Base-by-base conservation (phyloP, 192 early-diverging fungal genomes). In the Gigaspora rosea region DNA sequence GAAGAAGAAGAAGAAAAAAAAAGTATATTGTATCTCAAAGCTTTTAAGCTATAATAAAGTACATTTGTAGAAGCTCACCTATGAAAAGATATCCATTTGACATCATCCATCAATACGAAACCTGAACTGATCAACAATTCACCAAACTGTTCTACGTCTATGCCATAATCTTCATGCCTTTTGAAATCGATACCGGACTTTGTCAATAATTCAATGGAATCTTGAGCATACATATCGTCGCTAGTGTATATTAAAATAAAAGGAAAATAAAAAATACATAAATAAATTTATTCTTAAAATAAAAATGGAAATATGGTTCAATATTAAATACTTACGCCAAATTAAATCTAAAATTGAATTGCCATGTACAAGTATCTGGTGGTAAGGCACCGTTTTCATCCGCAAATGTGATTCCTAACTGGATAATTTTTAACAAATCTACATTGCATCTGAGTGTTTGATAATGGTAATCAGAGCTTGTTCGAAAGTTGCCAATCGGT, bases 291-390 rank as follows among this genome's bases (percentile, higher is more conserved):
- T 27, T 27, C 27, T 27, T 27, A 27, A 27, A 27, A 27, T 27
- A 27, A 1, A 27, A 27, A 1, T 27, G 27, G 27, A 27, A 27
- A 27, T 27, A 27, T 27, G 27, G 27, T 27, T 27, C 27, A 27
- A 27, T 27, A 27, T 27, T 27, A 11, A 57, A 33, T 4, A 79
- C 86, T 80, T 82, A 95, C 93, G 82, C 85, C 62, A 99, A 80
- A 79, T 91, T 95, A 80, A 99, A 99, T 80, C 93, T 95, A 87
- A 99, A 99, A 88, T 99, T 98, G 85, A 99, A 99, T 85, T 99
- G 98, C 96, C 97, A 99, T 36, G 95, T 96, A 81, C 93, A 94
- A 15, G 89, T 91, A 73, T 92, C 94, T 57, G 89, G 88, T 57
- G 98, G 95, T 32, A 90, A 79, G 51, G 94, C 92, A 67, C 98